Base-by-base conservation (phyloP, 2,329 filamentous ascomycete species). In the Ceratocystis papillata region DNA sequence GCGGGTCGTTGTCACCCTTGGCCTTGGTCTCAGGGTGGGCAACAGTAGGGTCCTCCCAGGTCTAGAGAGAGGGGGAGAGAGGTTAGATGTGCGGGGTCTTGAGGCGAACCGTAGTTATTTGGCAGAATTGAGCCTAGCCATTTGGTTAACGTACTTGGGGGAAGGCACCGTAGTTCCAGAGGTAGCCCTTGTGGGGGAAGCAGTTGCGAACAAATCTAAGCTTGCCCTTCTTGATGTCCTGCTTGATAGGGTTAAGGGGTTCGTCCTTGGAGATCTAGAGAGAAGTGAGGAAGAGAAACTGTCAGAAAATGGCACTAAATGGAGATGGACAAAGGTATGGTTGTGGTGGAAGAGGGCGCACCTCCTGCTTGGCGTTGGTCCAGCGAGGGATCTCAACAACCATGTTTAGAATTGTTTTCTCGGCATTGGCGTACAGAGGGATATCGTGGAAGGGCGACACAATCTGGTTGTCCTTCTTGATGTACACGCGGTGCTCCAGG, bases 101-200 rank as follows among this genome's bases (percentile, higher is more conserved):
- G 22, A 6, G 59, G 44, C 44, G 8, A 17, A 20, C 22, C 61
- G 55, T 28, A 69, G 45, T 65, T 55, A 25, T 57, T 28, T 63
- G 55, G 41, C 1, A 10, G 59, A 22, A 17, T 6, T 62, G 65
- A 61, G 46, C 4, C 3, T 4, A 15, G 12, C 37, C 10, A 41
- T 3, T 15, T 12, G 12, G 3, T 12, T 41, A 5, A 74, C 83
- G 75, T 83, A 94, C 90, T 83, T 94, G 90, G 74, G 94, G 94
- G 87, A 99, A 97, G 79, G 92, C 92, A 81, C 94, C 94, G 81
- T 99, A 99, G 86, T 99, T 99, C 94, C 94, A 99, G 73, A 99
- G 90, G 80, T 99, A 99, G 72, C 94, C 94, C 86, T 99, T 97
- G 88, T 99, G 94, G 73, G 94, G 94, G 86, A 99, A 99, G 87